Base-by-base conservation (phyloP, 331 rosid species). In the Quercus tomentella region DNA sequence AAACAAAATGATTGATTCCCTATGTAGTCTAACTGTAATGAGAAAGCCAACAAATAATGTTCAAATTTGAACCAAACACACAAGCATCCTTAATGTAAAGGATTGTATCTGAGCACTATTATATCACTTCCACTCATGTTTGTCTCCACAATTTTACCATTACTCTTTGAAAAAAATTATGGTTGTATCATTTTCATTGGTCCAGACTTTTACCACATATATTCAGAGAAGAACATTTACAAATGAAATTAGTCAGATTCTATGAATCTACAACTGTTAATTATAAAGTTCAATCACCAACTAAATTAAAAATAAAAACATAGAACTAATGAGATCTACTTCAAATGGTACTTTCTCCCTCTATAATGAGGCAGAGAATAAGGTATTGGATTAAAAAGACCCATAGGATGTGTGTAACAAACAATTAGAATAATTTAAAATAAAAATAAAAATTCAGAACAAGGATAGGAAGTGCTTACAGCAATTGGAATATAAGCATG, bases 401-500 rank as follows among this genome's bases (percentile, higher is more conserved):
- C 66, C 6, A 58, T 58, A 0, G 65, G 33, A 16, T 60, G 54
- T 1, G 15, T 49, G 17, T 49, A 49, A 49, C 16, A 1, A 49
- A 49, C 17, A 12, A 49, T 49, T 10, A 49, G 12, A 12, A 49
- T 49, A 49, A 49, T 49, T 49, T 14, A 60, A 56, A 25, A 15
- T 1, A 20, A 20, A 80, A 76, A 75, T 54, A 57, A 21, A 58
- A 56, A 80, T 33, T 75, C 6, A 63, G 55, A 56, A 23, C 49
- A 56, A 80, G 61, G 78, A 55, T 80, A 80, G 72, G 76, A 78
- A 75, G 33, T 79, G 78, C 99, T 92, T 90, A 93, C 97, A 72
- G 92, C 73, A 83, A 95, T 93, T 58, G 99, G 99, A 84, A 93
- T 90, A 84, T 93, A 95, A 66, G 96, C 96, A 72, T 95, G 97